Base-by-base conservation (phyloP, 306 rosid species). In the Dryas octopetala region DNA sequence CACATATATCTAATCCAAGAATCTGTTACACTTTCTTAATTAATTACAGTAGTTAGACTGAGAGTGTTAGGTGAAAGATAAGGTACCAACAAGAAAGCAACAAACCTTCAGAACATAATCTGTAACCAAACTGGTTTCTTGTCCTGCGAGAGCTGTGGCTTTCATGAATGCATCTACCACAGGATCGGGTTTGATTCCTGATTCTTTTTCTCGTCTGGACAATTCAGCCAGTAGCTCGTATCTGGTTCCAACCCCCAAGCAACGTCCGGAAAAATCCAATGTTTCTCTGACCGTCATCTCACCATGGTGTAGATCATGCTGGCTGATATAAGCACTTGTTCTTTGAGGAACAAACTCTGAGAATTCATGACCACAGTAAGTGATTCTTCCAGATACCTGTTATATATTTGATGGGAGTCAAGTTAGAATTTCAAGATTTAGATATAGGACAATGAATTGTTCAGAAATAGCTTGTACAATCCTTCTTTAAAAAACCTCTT, bases 151-250 rank as follows among this genome's bases (percentile, higher is more conserved):
- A 10, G 94, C 79, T 3, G 90, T 87, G 78, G 92, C 97, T 86
- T 91, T 91, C 97, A 89, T 89, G 89, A 91, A 91, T n/a, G 94
- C 91, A 78, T 91, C 97, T 8, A 89, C 86, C 76, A 86, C 97
- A 2, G 91, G 86, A 78, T 91, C 95, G 11, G 97, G 97, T 77
- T 85, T 87, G 70, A 86, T 82, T 82, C 88, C 87, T 2, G 43
- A 79, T 54, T 83, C 86, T 74, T 82, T 91, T 74, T 91, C 92
- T 65, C 91, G 58, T 81, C 76, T 89, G 4, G 85, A 78, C 83
- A 89, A 54, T 55, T 91, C 97, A 7, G 73, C 26, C 38, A 89
- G 80, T 63, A 89, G 69, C 28, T 87, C 92, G 73, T 87, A 85
- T 51, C 95, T 81, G 67, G 91, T 89, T 54, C 97, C 95, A 41